A percentile compares a stretch with the other conserved stretches of the same genome.
phyloP scores from a whole-genome alignment of 2,329 filamentous ascomycete species.

The Colletotrichum endophyticum region DNA sequence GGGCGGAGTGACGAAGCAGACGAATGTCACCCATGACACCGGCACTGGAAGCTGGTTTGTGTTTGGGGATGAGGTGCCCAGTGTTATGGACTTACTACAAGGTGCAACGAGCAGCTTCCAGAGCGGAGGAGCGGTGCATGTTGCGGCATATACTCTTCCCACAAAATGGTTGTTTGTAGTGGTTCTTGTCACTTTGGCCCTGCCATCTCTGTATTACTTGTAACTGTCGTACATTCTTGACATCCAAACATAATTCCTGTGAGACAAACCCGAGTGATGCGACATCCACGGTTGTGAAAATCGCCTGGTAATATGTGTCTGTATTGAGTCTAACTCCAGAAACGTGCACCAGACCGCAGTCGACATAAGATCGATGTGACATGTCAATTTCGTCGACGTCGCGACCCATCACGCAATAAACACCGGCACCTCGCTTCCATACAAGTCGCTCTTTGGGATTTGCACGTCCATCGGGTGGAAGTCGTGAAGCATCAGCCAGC shows the following conservation, averaged over 20 bases:
- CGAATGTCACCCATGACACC: conserved; percentile 54
- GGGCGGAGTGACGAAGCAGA: conserved; percentile 43
- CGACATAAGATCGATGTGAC: too few species aligned
- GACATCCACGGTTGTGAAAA: too few species aligned
- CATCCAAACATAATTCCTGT: too few species aligned
- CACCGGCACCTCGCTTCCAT: conserved; percentile 59
- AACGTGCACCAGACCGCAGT: too few species aligned
- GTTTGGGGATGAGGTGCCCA: rapidly evolving
- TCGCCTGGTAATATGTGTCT: too few species aligned
- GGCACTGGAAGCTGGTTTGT: neutral
- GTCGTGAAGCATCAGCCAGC: conserved; percentile 61
- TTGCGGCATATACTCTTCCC: rapidly evolving
- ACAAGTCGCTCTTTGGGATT: conserved; percentile 54
- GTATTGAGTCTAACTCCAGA: too few species aligned
- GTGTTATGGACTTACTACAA: neutral
- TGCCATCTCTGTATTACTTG: neutral
- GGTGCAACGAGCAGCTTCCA: neutral
- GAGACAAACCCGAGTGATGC: too few species aligned
- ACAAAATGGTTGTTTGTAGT: neutral
- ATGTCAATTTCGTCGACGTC: too few species aligned
- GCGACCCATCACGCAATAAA: conserved; percentile 39
- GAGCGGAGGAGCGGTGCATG: rapidly evolving
- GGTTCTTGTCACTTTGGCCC: rapidly evolving
- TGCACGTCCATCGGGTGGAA: conserved; percentile 59
- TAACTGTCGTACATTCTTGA: too few species aligned